phyloP scores from a whole-genome alignment of 2,329 filamentous ascomycete genomes.

The Gaeumannomyces tritici region DNA sequence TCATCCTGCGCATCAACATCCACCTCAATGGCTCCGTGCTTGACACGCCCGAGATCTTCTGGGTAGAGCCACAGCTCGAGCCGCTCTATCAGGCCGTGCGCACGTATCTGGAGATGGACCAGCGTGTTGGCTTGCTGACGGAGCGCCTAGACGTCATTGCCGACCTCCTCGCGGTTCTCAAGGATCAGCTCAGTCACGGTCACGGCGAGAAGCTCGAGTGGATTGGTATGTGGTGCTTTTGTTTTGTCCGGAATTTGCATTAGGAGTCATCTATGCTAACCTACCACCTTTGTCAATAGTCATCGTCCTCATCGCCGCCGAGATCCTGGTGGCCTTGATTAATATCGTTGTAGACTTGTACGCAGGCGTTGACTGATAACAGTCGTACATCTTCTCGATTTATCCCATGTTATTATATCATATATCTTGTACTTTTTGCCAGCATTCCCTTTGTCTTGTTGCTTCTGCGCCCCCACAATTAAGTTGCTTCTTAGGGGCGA shows the following conservation, averaged over 20 bases:
- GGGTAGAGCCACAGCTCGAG: slow-evolving; percentile 94
- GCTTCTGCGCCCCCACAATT: not conserved
- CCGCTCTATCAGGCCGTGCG: slow-evolving; percentile 93
- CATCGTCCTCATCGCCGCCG: slow-evolving; percentile 89
- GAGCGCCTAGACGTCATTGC: slow-evolving; percentile 89
- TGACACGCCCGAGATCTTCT: slow-evolving; percentile 95
- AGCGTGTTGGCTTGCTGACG: slow-evolving; percentile 79
- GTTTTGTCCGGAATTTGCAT: not conserved
- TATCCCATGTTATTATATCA: slow-evolving; percentile 26
- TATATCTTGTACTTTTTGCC: not conserved
- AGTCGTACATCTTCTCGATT: slow-evolving; percentile 40
- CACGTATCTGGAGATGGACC: slow-evolving; percentile 96
- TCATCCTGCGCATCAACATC: slow-evolving; percentile 95
- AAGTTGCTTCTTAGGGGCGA: too few relatives aligned
- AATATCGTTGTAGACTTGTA: slow-evolving; percentile 95
- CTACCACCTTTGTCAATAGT: slow-evolving; percentile 47
- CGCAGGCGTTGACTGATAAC: slow-evolving; percentile 33
- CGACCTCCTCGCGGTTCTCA: slow-evolving; percentile 83
- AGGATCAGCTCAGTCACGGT: slow-evolving; percentile 90
- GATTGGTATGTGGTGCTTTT: slow-evolving; percentile 58
- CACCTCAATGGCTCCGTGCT: slow-evolving; percentile 95
- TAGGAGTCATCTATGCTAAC: slow-evolving; percentile 8
- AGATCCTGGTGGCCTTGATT: slow-evolving; percentile 84
- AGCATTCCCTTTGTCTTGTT: not conserved
- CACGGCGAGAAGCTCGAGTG: slow-evolving; percentile 84